These are phyloP conservation scores for Trichoderma guizhouense DNA, from an alignment of 2,329 filamentous ascomycete genomes.

Conservation along the genomic window DNA sequence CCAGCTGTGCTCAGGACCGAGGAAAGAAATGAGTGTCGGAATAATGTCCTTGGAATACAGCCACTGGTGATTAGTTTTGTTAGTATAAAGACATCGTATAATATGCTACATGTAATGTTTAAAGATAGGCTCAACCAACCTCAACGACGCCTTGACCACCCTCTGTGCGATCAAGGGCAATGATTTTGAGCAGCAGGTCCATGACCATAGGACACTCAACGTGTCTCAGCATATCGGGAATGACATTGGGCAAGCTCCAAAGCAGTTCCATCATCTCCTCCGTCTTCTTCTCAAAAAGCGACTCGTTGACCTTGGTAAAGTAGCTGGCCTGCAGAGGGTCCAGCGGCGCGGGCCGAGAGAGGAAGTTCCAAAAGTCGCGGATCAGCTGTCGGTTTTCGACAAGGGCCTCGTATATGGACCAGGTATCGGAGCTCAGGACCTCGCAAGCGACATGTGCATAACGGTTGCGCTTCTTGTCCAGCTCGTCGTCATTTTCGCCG, in stretches of 20 bases:
- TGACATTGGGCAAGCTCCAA: slow-evolving; percentile 75
- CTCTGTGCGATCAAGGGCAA: slow-evolving; percentile 89
- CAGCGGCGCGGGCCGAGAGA: slow-evolving; percentile 78
- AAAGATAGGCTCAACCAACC: slow-evolving; percentile 48
- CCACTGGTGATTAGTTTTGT: slow-evolving; percentile 59
- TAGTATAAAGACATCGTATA: slow-evolving; percentile 15
- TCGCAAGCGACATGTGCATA: slow-evolving; percentile 94
- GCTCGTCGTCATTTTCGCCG: slow-evolving; percentile 63
- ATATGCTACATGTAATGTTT: neutral
- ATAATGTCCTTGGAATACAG: slow-evolving; percentile 86
- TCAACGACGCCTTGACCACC: slow-evolving; percentile 91
- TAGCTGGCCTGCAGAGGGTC: slow-evolving; percentile 94
- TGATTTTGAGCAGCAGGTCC: slow-evolving; percentile 94
- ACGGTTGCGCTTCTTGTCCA: slow-evolving; percentile 86
- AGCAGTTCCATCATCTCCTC: slow-evolving; percentile 93
- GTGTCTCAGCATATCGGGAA: slow-evolving; percentile 83
- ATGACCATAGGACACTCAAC: slow-evolving; percentile 98
- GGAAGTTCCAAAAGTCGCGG: slow-evolving; percentile 84
- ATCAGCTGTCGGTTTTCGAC: slow-evolving; percentile 79
- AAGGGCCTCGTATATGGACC: slow-evolving; percentile 91
- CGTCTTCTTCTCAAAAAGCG: slow-evolving; percentile 96
- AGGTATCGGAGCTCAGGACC: slow-evolving; percentile 90
- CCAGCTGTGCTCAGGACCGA: slow-evolving; percentile 79
- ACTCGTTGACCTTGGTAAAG: slow-evolving; percentile 98
- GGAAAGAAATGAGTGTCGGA: slow-evolving; percentile 78